Evolutionary conservation across 2,329 filamentous ascomycete species (phyloP).

Genomic region (Scorias spongiosa): DNA sequence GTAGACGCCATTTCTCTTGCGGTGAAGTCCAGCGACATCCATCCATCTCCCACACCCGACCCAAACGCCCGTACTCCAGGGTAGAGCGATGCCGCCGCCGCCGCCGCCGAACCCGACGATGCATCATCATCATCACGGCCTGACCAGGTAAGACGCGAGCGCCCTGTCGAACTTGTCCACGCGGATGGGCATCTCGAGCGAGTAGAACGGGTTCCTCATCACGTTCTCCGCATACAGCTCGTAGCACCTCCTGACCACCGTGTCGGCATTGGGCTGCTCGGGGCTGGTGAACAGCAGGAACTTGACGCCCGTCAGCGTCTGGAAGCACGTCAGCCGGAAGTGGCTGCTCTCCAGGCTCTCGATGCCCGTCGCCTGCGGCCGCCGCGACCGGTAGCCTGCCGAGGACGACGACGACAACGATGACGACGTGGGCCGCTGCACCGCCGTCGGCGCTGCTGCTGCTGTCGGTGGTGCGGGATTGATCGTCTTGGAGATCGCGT

Average conservation of each 20-base stretch:
- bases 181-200: conserved; percentile 89
- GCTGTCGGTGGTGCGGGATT: conserved; percentile 24
- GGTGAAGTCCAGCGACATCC: too few species aligned
- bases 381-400: conserved; percentile 30
- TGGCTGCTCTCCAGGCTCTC: conserved; percentile 89
- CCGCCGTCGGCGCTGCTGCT: conserved; percentile 13
- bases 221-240: conserved; percentile 94
- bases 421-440: conserved; percentile 2
- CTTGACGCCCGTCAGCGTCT: conserved; percentile 84
- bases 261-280: conserved; percentile 73
- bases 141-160: conserved; percentile 18
- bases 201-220: conserved; percentile 99
- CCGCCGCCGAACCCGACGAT: too few species aligned
- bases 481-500: conserved; percentile 46
- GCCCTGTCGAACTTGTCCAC: conserved; percentile 88
- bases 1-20: too few species aligned
- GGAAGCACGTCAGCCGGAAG: conserved; percentile 92
- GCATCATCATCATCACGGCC: conserved; percentile 10
- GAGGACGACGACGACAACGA: conserved; percentile 15
- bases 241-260: conserved; percentile 71
- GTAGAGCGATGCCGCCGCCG: too few species aligned
- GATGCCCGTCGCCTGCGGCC: conserved; percentile 50
- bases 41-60: too few species aligned
- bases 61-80: too few species aligned
- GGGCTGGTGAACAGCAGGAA: conserved; percentile 91